Evolutionary conservation across 768 basidiomycete species (phyloP).

Genomic region (Leccinellum rugosiceps): DNA sequence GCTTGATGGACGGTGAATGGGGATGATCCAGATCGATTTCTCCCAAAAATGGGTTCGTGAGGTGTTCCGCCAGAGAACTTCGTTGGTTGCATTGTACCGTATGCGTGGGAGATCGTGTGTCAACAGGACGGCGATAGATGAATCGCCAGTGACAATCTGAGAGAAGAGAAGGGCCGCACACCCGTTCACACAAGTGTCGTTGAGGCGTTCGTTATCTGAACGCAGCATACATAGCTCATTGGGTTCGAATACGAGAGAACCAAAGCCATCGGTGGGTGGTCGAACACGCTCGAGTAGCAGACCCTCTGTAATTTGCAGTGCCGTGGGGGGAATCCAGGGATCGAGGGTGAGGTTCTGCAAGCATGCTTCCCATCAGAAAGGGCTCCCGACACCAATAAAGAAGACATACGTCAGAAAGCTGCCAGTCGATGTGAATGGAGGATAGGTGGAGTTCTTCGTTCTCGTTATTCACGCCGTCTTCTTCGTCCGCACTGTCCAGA

Average conservation of each 20-base stretch:
- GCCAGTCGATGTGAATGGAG: too few species aligned
- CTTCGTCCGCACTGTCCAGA: too few species aligned
- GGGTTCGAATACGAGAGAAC: too few species aligned
- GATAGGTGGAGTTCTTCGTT: too few species aligned
- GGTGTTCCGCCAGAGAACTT: slow-evolving; percentile 22
- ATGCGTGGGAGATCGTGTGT: background rate
- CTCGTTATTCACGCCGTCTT: too few species aligned
- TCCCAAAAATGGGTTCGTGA: slow-evolving; percentile 26
- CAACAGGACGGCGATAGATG: slow-evolving; percentile 6
- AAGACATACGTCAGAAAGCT: too few species aligned
- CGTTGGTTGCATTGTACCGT: background rate
- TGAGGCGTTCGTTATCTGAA: background rate
- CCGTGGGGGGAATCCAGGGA: background rate
- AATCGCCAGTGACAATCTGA: background rate
- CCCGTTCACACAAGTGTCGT: slow-evolving; percentile 4
- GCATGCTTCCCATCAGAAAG: too few species aligned
- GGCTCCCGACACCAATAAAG: too few species aligned
- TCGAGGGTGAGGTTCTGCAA: background rate
- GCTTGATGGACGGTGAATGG: background rate
- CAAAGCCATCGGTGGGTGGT: too few species aligned
- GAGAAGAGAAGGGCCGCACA: slow-evolving; percentile 5
- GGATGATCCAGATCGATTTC: slow-evolving; percentile 27
- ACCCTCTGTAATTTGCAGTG: background rate
- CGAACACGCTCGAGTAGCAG: too few species aligned
- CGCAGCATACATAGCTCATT: background rate